Evolutionary conservation across 768 basidiomycete species (phyloP), one percentile per base, ranked within the genome.

Genomic region (Macrolepiota dolichaula): DNA sequence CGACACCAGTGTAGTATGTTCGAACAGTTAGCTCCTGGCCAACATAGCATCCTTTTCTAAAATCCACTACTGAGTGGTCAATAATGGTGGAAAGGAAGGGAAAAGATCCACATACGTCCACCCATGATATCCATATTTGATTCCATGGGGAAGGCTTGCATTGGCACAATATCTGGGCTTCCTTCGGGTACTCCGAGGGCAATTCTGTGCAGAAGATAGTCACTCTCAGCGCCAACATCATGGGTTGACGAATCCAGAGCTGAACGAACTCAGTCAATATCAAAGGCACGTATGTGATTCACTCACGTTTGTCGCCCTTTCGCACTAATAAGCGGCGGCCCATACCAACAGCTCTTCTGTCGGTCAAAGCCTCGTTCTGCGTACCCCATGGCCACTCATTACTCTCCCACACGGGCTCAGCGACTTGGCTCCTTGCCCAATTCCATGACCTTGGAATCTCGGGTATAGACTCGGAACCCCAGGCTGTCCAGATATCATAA

Each of bases 11-110:
- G 71, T 98, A 94, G 72, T 96, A 96, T 38, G 96, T 98, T 55
- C 97, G 85, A 5, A 97, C 96, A 0, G 96, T 98, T 42, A 98
- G 79, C 68, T 98, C 97, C 78, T 99, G 97, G 9, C 97, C 97
- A 4, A 98, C 89, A 69, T 98, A 98, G 70, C 97, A 99, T 2
- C 97, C 97, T 76, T 99, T 99, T 59, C 92, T 80, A 72, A 97
- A 98, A 74, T 98, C 94, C 70, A 98, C 96, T 80, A 47, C 55
- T 44, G 56, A 64, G 25, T 63, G 29, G 32, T 61, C 44, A 62
- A 57, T 49, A 59, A 37, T 61, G 29, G 60, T 66, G 11, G 38
- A 65, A 58, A 55, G 19, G 12, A 56, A 24, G 50, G 36, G 24
- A n/a, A 3, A 32, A 12, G 56, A n/a, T 40, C 17, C 27, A 80